Evolutionary conservation across 2,329 filamentous ascomycete species (phyloP).

Genomic region (Emmonsia crescens): DNA sequence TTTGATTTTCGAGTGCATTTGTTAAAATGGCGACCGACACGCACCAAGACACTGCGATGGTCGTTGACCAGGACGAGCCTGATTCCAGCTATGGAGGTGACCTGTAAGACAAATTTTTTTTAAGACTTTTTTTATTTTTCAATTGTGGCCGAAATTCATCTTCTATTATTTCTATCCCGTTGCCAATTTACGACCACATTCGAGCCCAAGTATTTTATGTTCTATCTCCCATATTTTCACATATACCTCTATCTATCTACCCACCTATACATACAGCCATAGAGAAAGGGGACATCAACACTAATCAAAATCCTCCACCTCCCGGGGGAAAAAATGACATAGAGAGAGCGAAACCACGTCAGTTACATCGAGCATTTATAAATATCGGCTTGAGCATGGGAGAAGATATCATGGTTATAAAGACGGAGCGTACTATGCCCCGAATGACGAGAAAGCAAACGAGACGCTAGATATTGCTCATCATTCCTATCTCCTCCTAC

Average conservation of each 20-base stretch:
- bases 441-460: constrained; percentile 13
- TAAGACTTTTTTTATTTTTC: not conserved
- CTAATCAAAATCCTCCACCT: not conserved
- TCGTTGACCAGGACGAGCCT: not conserved
- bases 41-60: not conserved
- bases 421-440: constrained; percentile 3
- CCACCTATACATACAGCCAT: not conserved
- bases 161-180: not conserved
- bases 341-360: constrained; percentile 1
- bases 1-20: too few species aligned
- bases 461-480: constrained; percentile 15
- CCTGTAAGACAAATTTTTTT: too few species aligned
- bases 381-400: not conserved
- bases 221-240: not conserved
- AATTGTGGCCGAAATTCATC: not conserved
- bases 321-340: not conserved
- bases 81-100: not conserved
- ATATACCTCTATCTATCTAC: not conserved
- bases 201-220: too few species aligned
- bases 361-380: constrained; percentile 1
- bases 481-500: constrained; percentile 38
- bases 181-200: not conserved
- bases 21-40: not conserved
- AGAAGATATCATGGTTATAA: not conserved
- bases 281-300: not conserved